Percentiles rank a stretch among this genome's conserved stretches.
Evolutionary conservation across 306 rosid genomes (phyloP).

Genomic region (Echinosophora koreensis): DNA sequence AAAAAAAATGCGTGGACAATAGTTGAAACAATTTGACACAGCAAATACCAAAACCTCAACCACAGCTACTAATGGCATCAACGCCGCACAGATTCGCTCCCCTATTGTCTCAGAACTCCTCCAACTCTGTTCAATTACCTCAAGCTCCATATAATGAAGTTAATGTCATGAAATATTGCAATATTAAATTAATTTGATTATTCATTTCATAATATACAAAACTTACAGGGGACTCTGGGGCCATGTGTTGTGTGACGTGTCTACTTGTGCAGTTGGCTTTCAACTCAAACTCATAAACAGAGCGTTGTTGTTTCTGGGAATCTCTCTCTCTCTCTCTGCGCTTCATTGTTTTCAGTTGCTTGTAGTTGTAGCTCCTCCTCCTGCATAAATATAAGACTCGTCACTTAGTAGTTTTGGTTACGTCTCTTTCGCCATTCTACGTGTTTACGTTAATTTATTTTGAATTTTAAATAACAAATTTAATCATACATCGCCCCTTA

Average conservation of each 20-base stretch:
- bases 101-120: constrained; percentile 50
- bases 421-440: no score
- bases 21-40: constrained; percentile 57
- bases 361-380: no score
- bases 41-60: constrained; percentile 59
- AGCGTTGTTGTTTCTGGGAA: no score
- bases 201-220: no score
- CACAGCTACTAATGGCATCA: constrained; percentile 56
- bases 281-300: no score
- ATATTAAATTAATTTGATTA: background rate
- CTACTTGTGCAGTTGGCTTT: no score
- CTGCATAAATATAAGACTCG: no score
- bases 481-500: no score
- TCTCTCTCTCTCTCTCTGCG: no score
- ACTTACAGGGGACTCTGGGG: background rate
- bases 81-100: constrained; percentile 59
- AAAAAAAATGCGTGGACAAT: background rate
- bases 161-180: background rate
- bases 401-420: no score
- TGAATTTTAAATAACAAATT: no score
- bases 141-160: background rate
- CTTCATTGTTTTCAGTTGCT: background rate
- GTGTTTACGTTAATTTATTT: no score
- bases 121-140: constrained; percentile 52
- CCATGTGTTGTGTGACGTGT: background rate